phyloP scores from a whole-genome alignment of 2,329 filamentous ascomycete genomes.

The Penicillium sp. region DNA sequence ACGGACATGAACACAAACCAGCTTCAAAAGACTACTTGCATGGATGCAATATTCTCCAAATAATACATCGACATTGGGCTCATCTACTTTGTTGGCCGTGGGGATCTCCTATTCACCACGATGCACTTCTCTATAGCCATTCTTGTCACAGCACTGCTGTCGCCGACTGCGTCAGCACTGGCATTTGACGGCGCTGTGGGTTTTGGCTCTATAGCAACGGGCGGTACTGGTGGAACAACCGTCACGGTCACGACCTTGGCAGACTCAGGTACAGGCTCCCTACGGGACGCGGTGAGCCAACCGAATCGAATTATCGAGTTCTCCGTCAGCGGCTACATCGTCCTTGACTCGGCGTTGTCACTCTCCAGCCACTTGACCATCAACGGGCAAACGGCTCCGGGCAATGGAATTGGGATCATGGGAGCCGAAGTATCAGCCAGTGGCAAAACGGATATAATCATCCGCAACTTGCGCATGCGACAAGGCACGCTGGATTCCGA shows the following conservation, averaged over 20 bases:
- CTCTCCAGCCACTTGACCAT: neutral
- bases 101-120: neutral
- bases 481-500: constrained; percentile 1
- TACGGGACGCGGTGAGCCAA: constrained; percentile 1
- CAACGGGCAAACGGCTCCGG: neutral
- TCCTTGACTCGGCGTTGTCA: neutral
- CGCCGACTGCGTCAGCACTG: neutral
- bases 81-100: neutral
- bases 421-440: neutral
- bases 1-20: neutral
- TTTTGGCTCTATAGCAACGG: neutral
- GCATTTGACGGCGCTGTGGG: constrained; percentile 1
- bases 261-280: constrained; percentile 2
- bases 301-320: constrained; percentile 1
- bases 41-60: neutral
- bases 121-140: neutral
- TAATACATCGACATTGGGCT: neutral
- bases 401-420: constrained; percentile 4
- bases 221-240: neutral
- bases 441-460: neutral
- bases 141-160: neutral
- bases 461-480: constrained; percentile 1
- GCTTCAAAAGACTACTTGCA: neutral
- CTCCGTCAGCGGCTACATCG: constrained; percentile 1
- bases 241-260: neutral